Base-by-base conservation (phyloP, 108 stramenopile species). In the Schizochytrium sp. region DNA sequence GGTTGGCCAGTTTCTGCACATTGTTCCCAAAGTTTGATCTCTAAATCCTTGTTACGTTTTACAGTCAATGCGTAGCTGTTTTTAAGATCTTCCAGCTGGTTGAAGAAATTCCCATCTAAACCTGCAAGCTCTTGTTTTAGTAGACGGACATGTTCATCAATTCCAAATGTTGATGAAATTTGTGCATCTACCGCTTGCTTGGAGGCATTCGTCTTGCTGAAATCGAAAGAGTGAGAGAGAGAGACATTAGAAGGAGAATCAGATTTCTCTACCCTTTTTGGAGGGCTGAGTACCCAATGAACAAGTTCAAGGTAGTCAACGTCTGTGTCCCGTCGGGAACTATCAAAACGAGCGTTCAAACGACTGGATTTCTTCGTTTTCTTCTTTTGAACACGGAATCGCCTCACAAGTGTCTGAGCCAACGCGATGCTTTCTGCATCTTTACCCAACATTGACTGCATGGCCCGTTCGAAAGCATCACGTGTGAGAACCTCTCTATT, bases 11-110 rank as follows among this genome's bases (percentile, higher is more conserved):
- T 83, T 42, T 83, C 76, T 10, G 76, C 76, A 28, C 76, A 83
- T n/a, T 83, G 5, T 40, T 83, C 76, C 76, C 76, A 83, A 13
- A 83, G 13, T 5, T 83, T n/a, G 12, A n/a, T 83, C 2, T 83
- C 76, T n/a, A 83, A 40, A 8, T 83, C 76, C 53, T 40, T 46
- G 47, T 83, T 83, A 10, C 76, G 47, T 40, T 83, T 55, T 38
- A 83, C 28, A 5, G 76, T 17, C 8, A 49, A 53, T 0, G 76
- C 28, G 47, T 83, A 83, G 3, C 76, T 55, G 40, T 83, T 47
- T 53, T 83, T 83, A 5, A 83, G 76, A 40, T 83, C 28, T 28
- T 83, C 76, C 50, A 83, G 50, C 53, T 83, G 28, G 50, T 49
- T n/a, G 28, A 83, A 83, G 53, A 83, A 83, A 0, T 40, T 53